Conservation (phyloP, 257 asterid genomes). For the Cordia subcordata region DNA sequence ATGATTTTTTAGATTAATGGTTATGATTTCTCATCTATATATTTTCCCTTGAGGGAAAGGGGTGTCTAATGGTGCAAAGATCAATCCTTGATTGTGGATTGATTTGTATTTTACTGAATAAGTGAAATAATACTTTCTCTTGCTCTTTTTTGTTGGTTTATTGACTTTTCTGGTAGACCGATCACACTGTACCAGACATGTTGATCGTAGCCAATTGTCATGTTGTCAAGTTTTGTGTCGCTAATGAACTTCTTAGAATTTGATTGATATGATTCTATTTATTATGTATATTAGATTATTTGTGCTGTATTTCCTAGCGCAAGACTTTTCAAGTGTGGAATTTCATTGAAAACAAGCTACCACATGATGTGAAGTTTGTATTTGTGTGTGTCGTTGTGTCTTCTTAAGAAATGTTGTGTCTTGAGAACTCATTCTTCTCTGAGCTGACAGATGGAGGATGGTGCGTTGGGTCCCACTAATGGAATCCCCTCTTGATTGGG, state of each 20-base stretch:
- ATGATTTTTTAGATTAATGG: no score
- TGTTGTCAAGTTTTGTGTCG: conserved; percentile 88
- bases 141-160: neutral
- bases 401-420: conserved; percentile 11
- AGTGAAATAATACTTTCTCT: conserved; percentile 14
- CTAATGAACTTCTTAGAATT: conserved; percentile 37
- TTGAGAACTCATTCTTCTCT: conserved; percentile 19
- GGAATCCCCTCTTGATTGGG: conserved; percentile 3
- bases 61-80: neutral
- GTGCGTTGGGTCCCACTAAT: conserved; percentile 5
- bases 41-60: neutral
- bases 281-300: neutral
- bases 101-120: conserved; percentile 1
- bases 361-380: conserved; percentile 9
- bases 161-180: conserved; percentile 50
- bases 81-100: neutral
- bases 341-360: conserved; percentile 15
- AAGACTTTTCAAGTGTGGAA: conserved; percentile 27
- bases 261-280: neutral
- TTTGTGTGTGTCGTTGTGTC: no score
- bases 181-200: conserved; percentile 89
- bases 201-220: conserved; percentile 88
- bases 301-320: neutral
- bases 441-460: conserved; percentile 17
- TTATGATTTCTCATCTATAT: neutral